Evolutionary conservation across 1,139 yeast species (phyloP).

Genomic region (Magnusiomyces clavatus): DNA sequence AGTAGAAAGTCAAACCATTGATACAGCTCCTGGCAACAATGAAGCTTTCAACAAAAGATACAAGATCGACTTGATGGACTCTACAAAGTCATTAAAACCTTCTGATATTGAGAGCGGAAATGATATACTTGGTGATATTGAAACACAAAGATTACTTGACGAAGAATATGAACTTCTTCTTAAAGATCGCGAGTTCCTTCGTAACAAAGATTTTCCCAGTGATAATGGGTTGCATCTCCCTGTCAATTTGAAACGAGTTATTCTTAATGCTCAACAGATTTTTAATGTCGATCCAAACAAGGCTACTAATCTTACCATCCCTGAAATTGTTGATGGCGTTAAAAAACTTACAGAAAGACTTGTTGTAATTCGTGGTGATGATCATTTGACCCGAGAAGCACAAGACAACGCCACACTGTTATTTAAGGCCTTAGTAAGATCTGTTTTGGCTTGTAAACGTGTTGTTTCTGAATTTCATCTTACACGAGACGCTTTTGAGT

Average conservation of each 20-base stretch:
- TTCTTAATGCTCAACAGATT: conserved; percentile 95
- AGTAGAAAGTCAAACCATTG: conserved; percentile 95
- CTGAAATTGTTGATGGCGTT: conserved; percentile 73
- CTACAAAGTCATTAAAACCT: conserved; percentile 53
- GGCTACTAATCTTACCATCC: conserved; percentile 82
- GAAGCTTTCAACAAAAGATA: conserved; percentile 74
- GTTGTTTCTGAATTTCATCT: conserved; percentile 85
- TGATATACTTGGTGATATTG: conserved; percentile 85
- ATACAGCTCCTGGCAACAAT: conserved; percentile 91
- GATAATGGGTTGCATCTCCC: conserved; percentile 97
- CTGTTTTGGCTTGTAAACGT: conserved; percentile 85
- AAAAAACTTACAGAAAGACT: conserved; percentile 58
- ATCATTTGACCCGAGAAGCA: conserved; percentile 69
- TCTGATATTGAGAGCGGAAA: conserved; percentile 79
- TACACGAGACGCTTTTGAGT: conserved; percentile 80
- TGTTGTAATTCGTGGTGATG: conserved; percentile 75
- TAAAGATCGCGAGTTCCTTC: conserved; percentile 69
- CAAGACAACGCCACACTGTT: conserved; percentile 86
- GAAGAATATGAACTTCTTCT: conserved; percentile 73
- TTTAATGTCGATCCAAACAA: conserved; percentile 88
- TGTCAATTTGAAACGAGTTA: conserved; percentile 90
- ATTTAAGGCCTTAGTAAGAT: conserved; percentile 86
- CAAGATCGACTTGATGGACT: conserved; percentile 79
- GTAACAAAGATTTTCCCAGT: conserved; percentile 83
- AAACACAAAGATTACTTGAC: conserved; percentile 72